phyloP scores from a whole-genome alignment of 768 basidiomycete species.

The Rickenella mellea region DNA sequence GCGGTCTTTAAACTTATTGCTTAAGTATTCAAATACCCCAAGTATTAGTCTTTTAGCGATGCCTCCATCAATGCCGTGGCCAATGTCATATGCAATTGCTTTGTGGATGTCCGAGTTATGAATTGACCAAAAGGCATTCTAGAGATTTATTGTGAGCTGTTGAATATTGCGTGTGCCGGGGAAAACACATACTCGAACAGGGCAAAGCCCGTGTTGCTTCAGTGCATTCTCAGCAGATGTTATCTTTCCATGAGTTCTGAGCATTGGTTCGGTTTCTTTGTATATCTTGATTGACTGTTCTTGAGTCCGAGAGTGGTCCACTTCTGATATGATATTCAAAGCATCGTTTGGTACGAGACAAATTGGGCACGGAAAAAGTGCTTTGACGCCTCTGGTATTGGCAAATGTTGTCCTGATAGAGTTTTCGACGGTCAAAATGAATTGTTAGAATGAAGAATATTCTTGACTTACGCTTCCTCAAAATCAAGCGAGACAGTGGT shows the following conservation, averaged over 20 bases:
- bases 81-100: constrained; percentile 18
- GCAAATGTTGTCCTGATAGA: constrained; percentile 17
- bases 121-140: constrained; percentile 21
- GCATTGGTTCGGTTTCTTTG: constrained; percentile 6
- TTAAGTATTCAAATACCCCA: too few species aligned
- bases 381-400: too few species aligned
- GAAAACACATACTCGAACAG: constrained; percentile 11
- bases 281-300: constrained; percentile 12
- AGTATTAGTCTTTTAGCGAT: too few species aligned
- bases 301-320: constrained; percentile 10
- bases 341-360: constrained; percentile 17
- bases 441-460: constrained; percentile 14
- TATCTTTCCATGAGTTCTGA: too few species aligned
- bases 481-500: constrained; percentile 20
- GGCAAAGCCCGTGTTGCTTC: constrained; percentile 13
- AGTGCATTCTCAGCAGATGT: constrained; percentile 12
- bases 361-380: constrained; percentile 22
- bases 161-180: too few species aligned
- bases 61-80: constrained; percentile 19
- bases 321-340: constrained; percentile 11
- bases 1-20: too few species aligned
- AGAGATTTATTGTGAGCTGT: constrained; percentile 1
- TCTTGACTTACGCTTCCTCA: constrained; percentile 20
- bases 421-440: too few species aligned
- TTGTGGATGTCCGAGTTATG: constrained; percentile 16